Base-by-base conservation (phyloP, 352 stramenopile genomes). In the Phytophthora tentaculata region DNA sequence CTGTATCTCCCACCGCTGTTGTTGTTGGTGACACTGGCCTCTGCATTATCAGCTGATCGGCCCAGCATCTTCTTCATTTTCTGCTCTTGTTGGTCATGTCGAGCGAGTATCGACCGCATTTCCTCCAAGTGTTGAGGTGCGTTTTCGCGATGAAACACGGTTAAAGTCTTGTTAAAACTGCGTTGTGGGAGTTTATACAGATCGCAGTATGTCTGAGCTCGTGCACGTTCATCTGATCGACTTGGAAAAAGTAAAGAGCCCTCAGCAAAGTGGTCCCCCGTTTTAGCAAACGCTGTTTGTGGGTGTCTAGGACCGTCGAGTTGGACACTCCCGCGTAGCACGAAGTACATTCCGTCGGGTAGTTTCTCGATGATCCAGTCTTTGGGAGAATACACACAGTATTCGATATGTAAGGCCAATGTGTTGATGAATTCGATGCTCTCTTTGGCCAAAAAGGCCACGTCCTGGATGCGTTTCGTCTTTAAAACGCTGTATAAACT, bases 51-150 rank as follows among this genome's bases (percentile, higher is more conserved):
- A 0, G 67, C 60, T 0, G 74, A 76, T 41, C 79, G 82, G 0
- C 84, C 84, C 5, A 94, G 74, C 64, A 94, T 77, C 14, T 76
- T 74, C 59, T 94, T 91, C 77, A 90, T 92, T 66, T 94, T 94
- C 50, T 91, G 84, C 50, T 90, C 73, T 39, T 94, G 86, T 32
- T 91, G 81, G 29, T 94, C 84, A 0, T 69, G 74, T 3, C 80
- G 68, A 17, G 58, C 77, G 7, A 85, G 73, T 61, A 86, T 85
- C 10, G 78, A 83, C 0, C 71, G 77, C 85, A 92, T 90, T 12
- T 71, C 57, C 51, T 84, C 81, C 26, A 92, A 61, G 14, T 77
- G 57, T 12, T 56, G 49, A 3, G 52, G 32, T 0, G 69, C 70
- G 2, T 74, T 67, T 2, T 79, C 64, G 8, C 80, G 76, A 49